Evolutionary conservation across 345 rosid species (phyloP), one percentile per base, ranked within the genome.

Genomic region (Citrus medica): DNA sequence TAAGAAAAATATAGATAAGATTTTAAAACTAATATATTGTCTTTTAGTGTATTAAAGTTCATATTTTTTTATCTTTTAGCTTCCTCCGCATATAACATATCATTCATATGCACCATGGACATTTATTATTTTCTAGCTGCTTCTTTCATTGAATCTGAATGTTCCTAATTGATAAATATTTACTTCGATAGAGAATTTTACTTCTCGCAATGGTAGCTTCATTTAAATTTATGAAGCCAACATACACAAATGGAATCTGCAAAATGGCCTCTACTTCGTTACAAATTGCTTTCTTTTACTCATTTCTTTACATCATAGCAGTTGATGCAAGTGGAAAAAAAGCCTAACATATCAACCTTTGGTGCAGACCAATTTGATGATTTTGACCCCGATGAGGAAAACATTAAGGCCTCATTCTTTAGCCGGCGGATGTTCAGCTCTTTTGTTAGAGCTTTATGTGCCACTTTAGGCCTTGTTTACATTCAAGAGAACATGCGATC

Each of bases 401-500:
- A 82, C 79, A 90, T 83, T 78, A 92, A 95, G 74, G 91, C 83
- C 61, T 92, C 97, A 4, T 95, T 95, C 89, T 95, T 95, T 86
- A 93, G 92, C 51, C 92, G 98, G 98, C 93, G 96, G 97, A 88
- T 95, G 94, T 93, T 95, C 75, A 92, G 98, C 83, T 83, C 95
- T 9, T 93, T 95, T 80, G 35, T 90, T 68, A 98, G 97, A 3
- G 95, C 91, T 9, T 82, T 93, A 30, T 73, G 86, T 69, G 98
- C 98, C 2, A 93, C 95, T 12, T 78, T 92, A 9, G 89, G 92
- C 21, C 98, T 95, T 10, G 97, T 95, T 17, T 95, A 93, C 86
- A 86, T 92, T 27, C 98, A 95, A 79, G 98, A 93, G 76, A 95
- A 95, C 79, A 58, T 90, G 33, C 95, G 95, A 0, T 93, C 97